Conservation (phyloP, 257 asterid species). For the Nicotiana knightiana region DNA sequence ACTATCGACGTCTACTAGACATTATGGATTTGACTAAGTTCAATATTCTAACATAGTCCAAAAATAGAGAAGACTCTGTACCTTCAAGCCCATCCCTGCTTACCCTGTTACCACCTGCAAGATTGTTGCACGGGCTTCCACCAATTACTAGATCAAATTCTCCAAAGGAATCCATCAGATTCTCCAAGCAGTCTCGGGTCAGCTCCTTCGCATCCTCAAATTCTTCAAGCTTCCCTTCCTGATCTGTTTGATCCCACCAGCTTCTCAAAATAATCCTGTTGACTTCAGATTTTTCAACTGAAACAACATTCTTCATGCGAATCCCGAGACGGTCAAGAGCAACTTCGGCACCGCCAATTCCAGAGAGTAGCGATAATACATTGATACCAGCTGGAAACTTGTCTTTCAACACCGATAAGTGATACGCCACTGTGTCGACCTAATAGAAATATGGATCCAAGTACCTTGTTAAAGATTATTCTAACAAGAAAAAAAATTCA, state of each 20-base stretch:
- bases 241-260: too few species aligned
- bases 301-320: conserved; percentile 44
- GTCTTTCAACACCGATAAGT: not conserved
- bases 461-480: not conserved
- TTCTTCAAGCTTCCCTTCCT: conserved; percentile 36
- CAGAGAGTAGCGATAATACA: not conserved
- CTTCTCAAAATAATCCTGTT: too few species aligned
- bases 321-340: conserved; percentile 60
- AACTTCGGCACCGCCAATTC: conserved; percentile 46
- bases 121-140: too few species aligned
- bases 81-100: not conserved
- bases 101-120: too few species aligned
- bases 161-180: conserved; percentile 19
- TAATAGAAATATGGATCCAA: not conserved
- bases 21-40: conserved; percentile 18
- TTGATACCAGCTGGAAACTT: not conserved
- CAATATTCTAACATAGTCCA: conserved; percentile 37
- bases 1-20: too few species aligned
- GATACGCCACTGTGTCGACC: conserved; percentile 35
- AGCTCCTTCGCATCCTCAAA: conserved; percentile 35
- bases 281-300: conserved; percentile 32
- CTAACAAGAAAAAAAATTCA: not conserved
- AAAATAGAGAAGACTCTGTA: conserved; percentile 36
- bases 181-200: conserved; percentile 20
- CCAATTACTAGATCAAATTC: conserved; percentile 43